Base-by-base conservation (phyloP, 2,329 filamentous ascomycete genomes). In the Spiromastix sp. region DNA sequence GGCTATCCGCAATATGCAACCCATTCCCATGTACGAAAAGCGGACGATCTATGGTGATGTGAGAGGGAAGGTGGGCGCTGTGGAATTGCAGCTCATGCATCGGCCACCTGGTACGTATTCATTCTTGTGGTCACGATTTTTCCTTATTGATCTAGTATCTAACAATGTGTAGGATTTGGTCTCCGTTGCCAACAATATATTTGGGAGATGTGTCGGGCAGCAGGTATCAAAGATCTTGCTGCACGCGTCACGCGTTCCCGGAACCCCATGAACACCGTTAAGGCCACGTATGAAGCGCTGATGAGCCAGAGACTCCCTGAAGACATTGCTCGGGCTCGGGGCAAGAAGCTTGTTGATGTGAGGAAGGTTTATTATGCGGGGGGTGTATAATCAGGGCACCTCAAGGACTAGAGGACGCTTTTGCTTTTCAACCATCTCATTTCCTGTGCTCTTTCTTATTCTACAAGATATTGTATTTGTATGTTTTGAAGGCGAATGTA, bases 211-310 rank as follows among this genome's bases (percentile, higher is more conserved):
- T 87, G 84, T 55, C 81, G 85, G 44, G 79, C 79, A 32, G 82
- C 78, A 26, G 91, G 91, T 45, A 85, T 98, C 52, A 71, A 80
- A 44, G 91, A 98, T 58, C 74, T 98, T 21, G 74, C 86, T 11
- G 87, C 85, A 32, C 74, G 74, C 47, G 87, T 93, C 43, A 79
- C 80, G 24, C 81, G 89, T 30, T 85, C 85, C 43, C 77, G 87
- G 52, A 96, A 94, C 70, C 85, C 86, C 48, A 94, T 96, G 86
- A 98, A 98, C 68, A 85, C 87, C 12, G 82, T 94, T 64, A 95
- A 95, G 67, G 91, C 91, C 10, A 74, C 85, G 26, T 84, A 83
- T 61, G 61, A 89, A 59, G 89, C 87, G 4, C 68, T 98, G 43
- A 74, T 76, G 59, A 81, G 70, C 66, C 91, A 98, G 67, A 76